Evolutionary conservation across 148 eudicot species (phyloP).

Genomic region (Spergularia bocconei): DNA sequence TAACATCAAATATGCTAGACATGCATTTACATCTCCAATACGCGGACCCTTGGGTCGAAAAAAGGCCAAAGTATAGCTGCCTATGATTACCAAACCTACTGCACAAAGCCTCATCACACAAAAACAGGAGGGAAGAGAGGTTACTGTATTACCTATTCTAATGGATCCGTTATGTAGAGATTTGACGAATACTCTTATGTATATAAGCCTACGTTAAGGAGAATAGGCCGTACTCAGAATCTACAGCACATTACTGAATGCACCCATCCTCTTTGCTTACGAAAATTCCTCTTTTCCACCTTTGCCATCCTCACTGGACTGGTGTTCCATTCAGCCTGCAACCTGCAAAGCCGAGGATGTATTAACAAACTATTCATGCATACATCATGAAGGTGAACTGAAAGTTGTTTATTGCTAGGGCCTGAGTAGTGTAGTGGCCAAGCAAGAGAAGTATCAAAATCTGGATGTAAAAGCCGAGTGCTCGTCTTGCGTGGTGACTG

Average conservation of each 20-base stretch:
- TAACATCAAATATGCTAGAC: conserved; percentile 21
- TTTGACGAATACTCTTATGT: conserved; percentile 12
- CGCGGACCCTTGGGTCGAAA: conserved; percentile 1
- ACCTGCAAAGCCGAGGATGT: conserved; percentile 37
- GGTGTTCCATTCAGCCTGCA: conserved; percentile 81
- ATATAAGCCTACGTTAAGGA: conserved; percentile 7
- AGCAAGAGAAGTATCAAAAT: no score
- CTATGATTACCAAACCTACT: conserved; percentile 22
- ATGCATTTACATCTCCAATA: conserved; percentile 22
- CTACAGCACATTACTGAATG: conserved; percentile 80
- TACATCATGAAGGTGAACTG: no score
- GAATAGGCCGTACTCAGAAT: conserved; percentile 40
- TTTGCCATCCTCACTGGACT: conserved; percentile 95
- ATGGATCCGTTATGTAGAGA: conserved; percentile 1
- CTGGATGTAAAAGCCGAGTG: no score
- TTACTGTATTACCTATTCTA: conserved; percentile 13
- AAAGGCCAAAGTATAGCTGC: conserved; percentile 17
- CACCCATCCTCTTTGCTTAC: conserved; percentile 68
- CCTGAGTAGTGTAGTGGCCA: no score
- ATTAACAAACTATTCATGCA: neutral
- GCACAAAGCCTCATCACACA: conserved; percentile 25
- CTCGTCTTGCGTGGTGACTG: no score
- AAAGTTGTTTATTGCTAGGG: no score
- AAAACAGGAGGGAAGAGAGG: neutral
- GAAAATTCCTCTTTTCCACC: conserved; percentile 56